Evolutionary conservation across 2,329 filamentous ascomycete species (phyloP).

Genomic region (Fusarium aywerte): DNA sequence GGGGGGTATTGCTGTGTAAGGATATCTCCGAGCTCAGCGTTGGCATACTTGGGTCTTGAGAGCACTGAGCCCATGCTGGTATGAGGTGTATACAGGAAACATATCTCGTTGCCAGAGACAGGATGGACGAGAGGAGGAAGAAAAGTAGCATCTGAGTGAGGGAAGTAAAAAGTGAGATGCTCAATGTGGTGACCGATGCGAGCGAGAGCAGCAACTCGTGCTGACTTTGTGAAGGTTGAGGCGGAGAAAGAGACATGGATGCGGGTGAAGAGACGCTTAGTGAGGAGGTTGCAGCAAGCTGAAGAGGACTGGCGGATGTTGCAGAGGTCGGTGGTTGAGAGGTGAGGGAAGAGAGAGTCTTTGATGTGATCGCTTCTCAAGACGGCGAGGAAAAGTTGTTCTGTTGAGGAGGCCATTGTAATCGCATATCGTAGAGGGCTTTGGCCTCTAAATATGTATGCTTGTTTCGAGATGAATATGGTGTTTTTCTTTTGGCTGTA

Average conservation of each 20-base stretch:
- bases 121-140: constrained; percentile 87
- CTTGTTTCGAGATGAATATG: background rate
- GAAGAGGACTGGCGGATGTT: constrained; percentile 74
- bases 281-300: constrained; percentile 76
- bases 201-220: constrained; percentile 77
- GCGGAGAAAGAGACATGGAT: constrained; percentile 77
- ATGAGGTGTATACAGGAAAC: constrained; percentile 84
- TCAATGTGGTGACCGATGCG: constrained; percentile 83
- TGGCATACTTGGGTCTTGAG: constrained; percentile 80
- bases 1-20: constrained; percentile 89
- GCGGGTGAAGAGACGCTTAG: constrained; percentile 75
- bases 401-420: constrained; percentile 61
- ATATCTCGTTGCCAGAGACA: constrained; percentile 78
- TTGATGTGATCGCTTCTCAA: constrained; percentile 64
- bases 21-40: constrained; percentile 80
- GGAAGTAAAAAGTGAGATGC: constrained; percentile 79
- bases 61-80: constrained; percentile 70
- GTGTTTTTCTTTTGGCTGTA: constrained; percentile 9
- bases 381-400: constrained; percentile 64
- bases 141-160: constrained; percentile 82
- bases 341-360: constrained; percentile 60
- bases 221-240: constrained; percentile 79
- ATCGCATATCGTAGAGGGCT: constrained; percentile 57
- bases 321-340: constrained; percentile 65
- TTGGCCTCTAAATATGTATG: constrained; percentile 8